Conservation (phyloP, 1,139 yeast genomes). For the Zhuliangozyma parablackwelliae region DNA sequence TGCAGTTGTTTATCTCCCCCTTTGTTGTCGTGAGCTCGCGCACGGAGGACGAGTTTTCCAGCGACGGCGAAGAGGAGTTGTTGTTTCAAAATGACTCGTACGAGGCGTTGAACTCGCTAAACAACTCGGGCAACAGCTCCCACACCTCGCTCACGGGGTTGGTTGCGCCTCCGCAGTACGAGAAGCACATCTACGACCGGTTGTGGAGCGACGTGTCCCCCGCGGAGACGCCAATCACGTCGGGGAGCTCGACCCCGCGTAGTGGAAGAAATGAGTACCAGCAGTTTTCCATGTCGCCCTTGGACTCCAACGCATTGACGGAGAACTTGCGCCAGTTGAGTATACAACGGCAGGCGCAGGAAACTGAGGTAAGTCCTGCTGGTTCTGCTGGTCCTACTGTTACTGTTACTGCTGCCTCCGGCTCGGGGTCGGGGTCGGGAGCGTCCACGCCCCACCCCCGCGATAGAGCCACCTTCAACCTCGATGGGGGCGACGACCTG, state of each 20-base stretch:
- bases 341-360: conserved; percentile 44
- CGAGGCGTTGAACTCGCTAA: conserved; percentile 14
- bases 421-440: not conserved
- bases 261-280: conserved; percentile 20
- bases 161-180: conserved; percentile 88
- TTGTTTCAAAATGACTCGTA: conserved; percentile 27
- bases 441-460: conserved; percentile 6
- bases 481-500: conserved; percentile 30
- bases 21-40: conserved; percentile 67
- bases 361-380: conserved; percentile 9
- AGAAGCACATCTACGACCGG: conserved; percentile 78
- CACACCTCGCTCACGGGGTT: conserved; percentile 39
- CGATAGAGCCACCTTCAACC: conserved; percentile 40
- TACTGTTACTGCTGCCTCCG: no score
- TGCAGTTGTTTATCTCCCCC: conserved; percentile 70
- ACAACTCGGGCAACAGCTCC: conserved; percentile 25
- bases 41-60: conserved; percentile 19
- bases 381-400: no score
- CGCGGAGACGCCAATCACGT: conserved; percentile 49
- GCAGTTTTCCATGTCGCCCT: conserved; percentile 38
- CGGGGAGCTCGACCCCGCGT: conserved; percentile 52
- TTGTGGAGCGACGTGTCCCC: conserved; percentile 72
- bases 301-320: conserved; percentile 41
- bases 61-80: conserved; percentile 25
- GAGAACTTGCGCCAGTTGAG: conserved; percentile 54